These are phyloP conservation scores for Hyaloscypha finlandica DNA, from an alignment of 495 filamentous ascomycete genomes.

Conservation along the genomic window DNA sequence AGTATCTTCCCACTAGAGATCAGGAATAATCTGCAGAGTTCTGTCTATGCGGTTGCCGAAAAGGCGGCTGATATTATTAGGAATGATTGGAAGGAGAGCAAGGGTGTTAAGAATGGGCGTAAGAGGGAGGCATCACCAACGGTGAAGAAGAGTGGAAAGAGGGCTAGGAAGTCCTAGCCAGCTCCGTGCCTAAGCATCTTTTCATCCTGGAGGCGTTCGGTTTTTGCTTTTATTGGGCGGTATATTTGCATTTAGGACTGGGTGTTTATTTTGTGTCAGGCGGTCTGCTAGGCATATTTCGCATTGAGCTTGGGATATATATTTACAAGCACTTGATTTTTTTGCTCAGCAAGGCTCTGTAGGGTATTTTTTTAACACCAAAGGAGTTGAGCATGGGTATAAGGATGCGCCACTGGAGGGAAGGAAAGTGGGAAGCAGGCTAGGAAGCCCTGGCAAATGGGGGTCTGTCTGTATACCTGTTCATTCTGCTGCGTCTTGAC, in stretches of 20 bases:
- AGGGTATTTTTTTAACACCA: no score
- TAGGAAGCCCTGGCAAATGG: no score
- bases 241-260: background rate
- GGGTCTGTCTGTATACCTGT: no score
- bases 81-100: conserved; percentile 22
- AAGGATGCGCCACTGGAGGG: no score
- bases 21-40: conserved; percentile 49
- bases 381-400: no score
- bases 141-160: conserved; percentile 3
- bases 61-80: conserved; percentile 55
- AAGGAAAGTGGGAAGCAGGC: no score
- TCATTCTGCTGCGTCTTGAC: no score
- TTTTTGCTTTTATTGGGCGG: background rate
- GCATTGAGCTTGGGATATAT: no score
- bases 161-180: conserved; percentile 4
- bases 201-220: background rate
- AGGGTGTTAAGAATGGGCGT: background rate
- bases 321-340: no score
- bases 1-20: conserved; percentile 53
- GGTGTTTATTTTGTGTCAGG: no score
- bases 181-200: background rate
- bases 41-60: conserved; percentile 57
- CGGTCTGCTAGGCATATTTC: no score
- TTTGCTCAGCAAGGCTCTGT: no score
- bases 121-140: background rate